Base-by-base conservation (phyloP, 2,329 filamentous ascomycete species). In the Penicillium sp. region DNA sequence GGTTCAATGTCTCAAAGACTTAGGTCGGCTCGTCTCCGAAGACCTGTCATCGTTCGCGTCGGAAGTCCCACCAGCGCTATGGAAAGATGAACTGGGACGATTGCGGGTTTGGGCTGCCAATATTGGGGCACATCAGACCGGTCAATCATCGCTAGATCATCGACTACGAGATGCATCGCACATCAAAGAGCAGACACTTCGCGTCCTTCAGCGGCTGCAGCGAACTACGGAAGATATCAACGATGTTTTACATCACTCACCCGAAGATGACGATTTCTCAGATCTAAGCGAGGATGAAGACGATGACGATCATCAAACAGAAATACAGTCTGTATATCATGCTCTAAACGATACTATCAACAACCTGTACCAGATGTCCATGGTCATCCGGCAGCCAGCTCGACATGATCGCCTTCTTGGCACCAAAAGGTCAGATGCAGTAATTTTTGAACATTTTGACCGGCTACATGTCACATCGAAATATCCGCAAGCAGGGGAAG, bases 311-410 rank as follows among this genome's bases (percentile, higher is more conserved):
- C 10, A 45, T n/a, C 24, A 17, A 19, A 52, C 51, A 17, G 50
- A 53, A 15, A n/a, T 57, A 2, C 53, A 62, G 40, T 26, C 56
- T 28, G 55, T 63, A 15, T 48, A 57, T 37, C 21, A 51, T 24
- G 34, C 38, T 26, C n/a, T 61, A 1, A 41, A 37, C 12, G 63
- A 68, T 1, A 55, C 59, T 0, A 59, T 70, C 3, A 59, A 62
- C 19, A 63, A 64, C 22, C 59, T 74, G 2, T 58, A 68, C 6
- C 57, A 69, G 2, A 58, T 73, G 1, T 68, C 67, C 3, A 61
- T 70, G n/a, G 53, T 67, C 0, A 70, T 73, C 4, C 62, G 62
- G 0, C 64, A 67, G 5, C 69, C 69, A 15, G 62, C 67, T 2
- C 62, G 64, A 0, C 65, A 71, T 22, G 69, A 73, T 35, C 60